Evolutionary conservation across 2,329 filamentous ascomycete species (phyloP).

Genomic region (Aspergillus proliferans): DNA sequence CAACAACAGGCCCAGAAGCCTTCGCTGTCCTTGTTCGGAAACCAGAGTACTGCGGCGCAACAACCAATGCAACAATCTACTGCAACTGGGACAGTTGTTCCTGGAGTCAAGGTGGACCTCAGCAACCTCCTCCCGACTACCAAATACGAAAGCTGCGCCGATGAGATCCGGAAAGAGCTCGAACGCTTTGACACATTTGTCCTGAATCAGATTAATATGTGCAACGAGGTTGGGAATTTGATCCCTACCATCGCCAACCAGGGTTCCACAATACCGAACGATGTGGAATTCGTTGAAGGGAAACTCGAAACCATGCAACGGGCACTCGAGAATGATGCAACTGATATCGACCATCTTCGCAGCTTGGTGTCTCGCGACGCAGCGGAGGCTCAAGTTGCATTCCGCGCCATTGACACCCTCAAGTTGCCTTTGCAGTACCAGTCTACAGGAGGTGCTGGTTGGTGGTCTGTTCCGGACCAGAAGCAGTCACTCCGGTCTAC

Average conservation of each 20-base stretch:
- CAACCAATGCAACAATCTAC: conserved; percentile 30
- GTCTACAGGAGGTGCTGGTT: conserved; percentile 37
- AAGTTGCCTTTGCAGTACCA: conserved; percentile 62
- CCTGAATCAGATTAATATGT: conserved; percentile 65
- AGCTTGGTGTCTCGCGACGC: conserved; percentile 58
- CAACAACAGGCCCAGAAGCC: conserved; percentile 46
- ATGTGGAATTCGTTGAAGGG: conserved; percentile 58
- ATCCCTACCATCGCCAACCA: conserved; percentile 57
- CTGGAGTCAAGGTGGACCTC: conserved; percentile 72
- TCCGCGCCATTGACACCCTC: conserved; percentile 68
- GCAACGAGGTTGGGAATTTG: conserved; percentile 70
- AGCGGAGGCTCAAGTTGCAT: conserved; percentile 63
- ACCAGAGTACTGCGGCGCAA: conserved; percentile 24
- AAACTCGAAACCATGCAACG: conserved; percentile 59
- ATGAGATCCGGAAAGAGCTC: conserved; percentile 73
- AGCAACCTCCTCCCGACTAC: conserved; percentile 77
- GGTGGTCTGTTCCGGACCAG: conserved; percentile 37
- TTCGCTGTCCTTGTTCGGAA: conserved; percentile 35
- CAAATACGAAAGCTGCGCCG: conserved; percentile 82
- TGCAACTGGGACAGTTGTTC: conserved; percentile 40
- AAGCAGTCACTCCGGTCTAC: conserved; percentile 34
- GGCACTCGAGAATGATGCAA: conserved; percentile 57
- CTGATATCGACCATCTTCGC: conserved; percentile 53
- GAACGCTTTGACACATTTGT: conserved; percentile 74
- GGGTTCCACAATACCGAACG: conserved; percentile 58